These are phyloP conservation scores for Spiraea crenata DNA, from an alignment of 331 rosid genomes.

Conservation along the genomic window DNA sequence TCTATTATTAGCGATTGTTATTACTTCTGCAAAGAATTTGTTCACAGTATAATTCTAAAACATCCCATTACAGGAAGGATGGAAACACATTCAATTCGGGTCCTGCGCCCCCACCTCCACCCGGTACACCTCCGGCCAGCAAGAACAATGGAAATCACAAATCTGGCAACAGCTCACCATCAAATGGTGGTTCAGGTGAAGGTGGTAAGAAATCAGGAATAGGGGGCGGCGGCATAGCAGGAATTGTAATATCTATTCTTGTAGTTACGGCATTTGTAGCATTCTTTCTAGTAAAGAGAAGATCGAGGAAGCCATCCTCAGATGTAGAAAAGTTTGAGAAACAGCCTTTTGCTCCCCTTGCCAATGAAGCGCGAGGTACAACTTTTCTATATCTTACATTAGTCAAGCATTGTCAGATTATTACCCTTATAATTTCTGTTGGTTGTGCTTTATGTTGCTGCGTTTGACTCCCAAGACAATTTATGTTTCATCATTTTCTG, in stretches of 20 bases:
- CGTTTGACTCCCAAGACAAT: conserved; percentile 1
- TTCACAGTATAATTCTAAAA: conserved; percentile 26
- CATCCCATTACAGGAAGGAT: conserved; percentile 52
- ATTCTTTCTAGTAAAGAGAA: conserved; percentile 72
- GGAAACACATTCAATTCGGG: conserved; percentile 86
- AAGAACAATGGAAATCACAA: conserved; percentile 43
- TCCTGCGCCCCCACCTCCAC: conserved; percentile 98
- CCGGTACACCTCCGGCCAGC: conserved; percentile 75
- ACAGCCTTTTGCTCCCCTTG: conserved; percentile 63
- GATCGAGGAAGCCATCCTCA: conserved; percentile 52
- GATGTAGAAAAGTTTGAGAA: conserved; percentile 72
- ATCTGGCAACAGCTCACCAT: conserved; percentile 41
- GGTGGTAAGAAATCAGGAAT: conserved; percentile 81
- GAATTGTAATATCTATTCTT: conserved; percentile 82
- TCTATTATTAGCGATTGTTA: conserved; percentile 25
- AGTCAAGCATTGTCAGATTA: conserved; percentile 11
- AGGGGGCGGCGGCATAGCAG: conserved; percentile 90
- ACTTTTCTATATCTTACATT: conserved; percentile 9
- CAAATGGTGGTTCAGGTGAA: conserved; percentile 42
- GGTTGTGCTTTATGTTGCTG: not conserved
- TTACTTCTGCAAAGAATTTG: conserved; percentile 10
- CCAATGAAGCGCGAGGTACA: conserved; percentile 59
- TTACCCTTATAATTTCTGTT: not conserved
- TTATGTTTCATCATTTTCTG: conserved; percentile 2
- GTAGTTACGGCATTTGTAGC: conserved; percentile 76